Base-by-base conservation (phyloP, 306 rosid genomes). In the Calophaca sinica region DNA sequence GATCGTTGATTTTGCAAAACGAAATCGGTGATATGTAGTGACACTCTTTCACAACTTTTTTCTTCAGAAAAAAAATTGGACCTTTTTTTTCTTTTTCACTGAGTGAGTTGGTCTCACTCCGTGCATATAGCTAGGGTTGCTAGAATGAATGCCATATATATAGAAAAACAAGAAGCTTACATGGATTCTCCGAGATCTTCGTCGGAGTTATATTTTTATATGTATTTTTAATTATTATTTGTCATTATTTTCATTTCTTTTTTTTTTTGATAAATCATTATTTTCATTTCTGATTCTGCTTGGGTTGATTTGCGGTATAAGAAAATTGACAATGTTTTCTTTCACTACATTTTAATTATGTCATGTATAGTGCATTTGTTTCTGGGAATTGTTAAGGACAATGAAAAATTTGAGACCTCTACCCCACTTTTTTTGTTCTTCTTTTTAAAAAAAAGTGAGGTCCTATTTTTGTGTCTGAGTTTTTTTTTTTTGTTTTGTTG, bases 151-250 rank as follows among this genome's bases (percentile, higher is more conserved):
- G 49, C 45, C 32, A 67, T 29, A 10, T 20, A 49, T 31, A 31
- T 3, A 50, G 4, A 4, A 58, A 79, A 77, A 50, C 33, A 68
- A 48, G 13, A 62, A 76, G 44, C 77, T 32, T 60, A 35, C 36
- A 68, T 84, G 80, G 70, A 82, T 79, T 76, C 77, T 70, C 79
- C 83, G 72, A 92, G 83, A 88, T 88, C 86, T 83, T 86, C 80
- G 84, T 69, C 62, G 81, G 52, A 32, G 75, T 42, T 42, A 42
- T 42, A 20, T 20, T 20, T 20, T 20, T 20, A 42, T 42, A 39
- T n/a, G n/a, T 42, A 4, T 42, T 42, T 42, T 38, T 38, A 79
- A 83, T 15, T 45, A 59, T 3, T 64, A 44, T 2, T 64, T 28
- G 41, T 14, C 13, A 9, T 45, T 14, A 28, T 9, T 62, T 78